Conservation (phyloP, 225 moss, liverwort and hornwort genomes). For the Bryum argenteum region DNA sequence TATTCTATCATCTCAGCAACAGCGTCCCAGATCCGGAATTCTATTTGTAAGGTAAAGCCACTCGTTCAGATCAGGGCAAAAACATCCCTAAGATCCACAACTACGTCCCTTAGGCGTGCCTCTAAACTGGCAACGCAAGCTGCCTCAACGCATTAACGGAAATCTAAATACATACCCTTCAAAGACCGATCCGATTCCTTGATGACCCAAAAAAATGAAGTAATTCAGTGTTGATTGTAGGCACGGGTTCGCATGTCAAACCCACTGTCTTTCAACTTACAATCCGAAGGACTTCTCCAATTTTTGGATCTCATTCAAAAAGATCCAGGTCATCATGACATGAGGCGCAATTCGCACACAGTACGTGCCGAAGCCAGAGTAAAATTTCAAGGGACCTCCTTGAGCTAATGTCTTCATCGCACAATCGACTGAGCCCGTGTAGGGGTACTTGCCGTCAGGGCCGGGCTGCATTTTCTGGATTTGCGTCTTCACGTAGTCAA, state of each 20-base stretch:
- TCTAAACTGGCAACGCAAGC: slow-evolving; percentile 20
- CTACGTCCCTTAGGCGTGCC: slow-evolving; percentile 14
- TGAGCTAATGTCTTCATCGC: slow-evolving; percentile 67
- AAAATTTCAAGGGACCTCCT: slow-evolving; percentile 78
- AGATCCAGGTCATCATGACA: slow-evolving; percentile 99
- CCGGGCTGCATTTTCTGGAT: slow-evolving; percentile 99
- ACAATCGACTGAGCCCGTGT: slow-evolving; percentile 87
- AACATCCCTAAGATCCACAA: slow-evolving; percentile 26
- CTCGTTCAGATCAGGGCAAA: slow-evolving; percentile 32
- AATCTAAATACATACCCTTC: slow-evolving; percentile 29
- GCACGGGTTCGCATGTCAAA: slow-evolving; percentile 12
- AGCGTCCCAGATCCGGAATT: slow-evolving; percentile 34
- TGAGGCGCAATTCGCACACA: slow-evolving; percentile 96
- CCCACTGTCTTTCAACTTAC: slow-evolving; percentile 40
- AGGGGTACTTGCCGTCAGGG: slow-evolving; percentile 92
- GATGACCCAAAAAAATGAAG: slow-evolving; percentile 28
- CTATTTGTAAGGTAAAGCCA: slow-evolving; percentile 36
- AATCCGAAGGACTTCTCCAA: slow-evolving; percentile 70
- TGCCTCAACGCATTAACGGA: slow-evolving; percentile 32
- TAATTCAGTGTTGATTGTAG: slow-evolving; percentile 20
- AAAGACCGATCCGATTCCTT: slow-evolving; percentile 20
- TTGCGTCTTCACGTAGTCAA: slow-evolving; percentile 94
- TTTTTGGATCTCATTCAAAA: slow-evolving; percentile 90
- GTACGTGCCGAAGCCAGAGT: slow-evolving; percentile 94
- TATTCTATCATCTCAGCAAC: slow-evolving; percentile 57